These are phyloP conservation scores for Brettanomyces naardenensis DNA, from an alignment of 805 yeast species.

Conservation along the genomic window DNA sequence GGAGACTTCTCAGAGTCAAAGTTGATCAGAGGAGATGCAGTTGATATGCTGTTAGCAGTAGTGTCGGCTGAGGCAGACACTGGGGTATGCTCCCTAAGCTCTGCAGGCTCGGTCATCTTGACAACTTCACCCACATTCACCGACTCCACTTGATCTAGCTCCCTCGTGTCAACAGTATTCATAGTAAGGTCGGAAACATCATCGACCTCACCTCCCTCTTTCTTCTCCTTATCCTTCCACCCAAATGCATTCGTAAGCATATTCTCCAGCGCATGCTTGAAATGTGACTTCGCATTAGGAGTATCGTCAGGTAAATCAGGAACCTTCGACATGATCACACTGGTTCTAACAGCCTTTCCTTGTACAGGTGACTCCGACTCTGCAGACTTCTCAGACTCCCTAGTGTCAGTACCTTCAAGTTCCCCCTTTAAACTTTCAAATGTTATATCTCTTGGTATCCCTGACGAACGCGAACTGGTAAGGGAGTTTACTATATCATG, in stretches of 20 bases:
- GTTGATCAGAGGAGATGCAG: not conserved
- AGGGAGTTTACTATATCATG: slow-evolving; percentile 11
- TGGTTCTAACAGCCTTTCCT: not conserved
- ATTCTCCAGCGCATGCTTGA: slow-evolving; percentile 3
- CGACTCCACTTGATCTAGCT: too few relatives aligned
- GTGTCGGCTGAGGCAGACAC: not conserved
- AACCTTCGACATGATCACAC: slow-evolving; percentile 1
- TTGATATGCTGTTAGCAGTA: not conserved
- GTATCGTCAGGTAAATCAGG: slow-evolving; percentile 1
- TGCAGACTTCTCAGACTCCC: not conserved
- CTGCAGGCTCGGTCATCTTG: too few relatives aligned
- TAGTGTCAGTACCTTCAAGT: slow-evolving; percentile 5
- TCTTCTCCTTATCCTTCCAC: not conserved
- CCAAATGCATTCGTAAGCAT: slow-evolving; percentile 4
- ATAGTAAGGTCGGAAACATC: not conserved
- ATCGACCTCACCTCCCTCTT: not conserved
- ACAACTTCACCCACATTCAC: too few relatives aligned
- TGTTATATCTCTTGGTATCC: slow-evolving; percentile 5
- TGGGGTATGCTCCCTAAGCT: not conserved
- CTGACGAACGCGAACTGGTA: slow-evolving; percentile 14
- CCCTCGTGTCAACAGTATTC: not conserved
- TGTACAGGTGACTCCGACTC: not conserved
- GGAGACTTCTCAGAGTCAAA: slow-evolving; percentile 18
- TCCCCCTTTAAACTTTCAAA: slow-evolving; percentile 14
- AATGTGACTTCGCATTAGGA: not conserved